These are phyloP conservation scores for Lentithecium fluviatile DNA, from an alignment of 495 filamentous ascomycete species.

Conservation along the genomic window DNA sequence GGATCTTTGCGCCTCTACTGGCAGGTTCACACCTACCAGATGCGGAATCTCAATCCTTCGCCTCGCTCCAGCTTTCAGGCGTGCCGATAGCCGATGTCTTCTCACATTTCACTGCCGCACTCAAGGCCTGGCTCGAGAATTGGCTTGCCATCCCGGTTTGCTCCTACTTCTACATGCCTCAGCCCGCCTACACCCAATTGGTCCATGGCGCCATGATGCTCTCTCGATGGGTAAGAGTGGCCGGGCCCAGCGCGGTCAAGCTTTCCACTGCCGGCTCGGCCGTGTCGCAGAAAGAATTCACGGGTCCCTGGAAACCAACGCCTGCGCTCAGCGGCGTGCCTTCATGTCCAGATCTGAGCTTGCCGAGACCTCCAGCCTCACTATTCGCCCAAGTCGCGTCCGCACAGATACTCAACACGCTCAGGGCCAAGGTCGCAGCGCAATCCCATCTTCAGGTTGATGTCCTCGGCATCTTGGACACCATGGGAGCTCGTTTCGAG, in stretches of 20 bases:
- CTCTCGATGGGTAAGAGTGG: constrained; percentile 40
- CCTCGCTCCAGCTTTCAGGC: constrained; percentile 37
- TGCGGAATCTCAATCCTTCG: constrained; percentile 40
- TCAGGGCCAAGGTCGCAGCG: constrained; percentile 21
- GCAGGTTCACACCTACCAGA: constrained; percentile 34
- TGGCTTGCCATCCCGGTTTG: constrained; percentile 46
- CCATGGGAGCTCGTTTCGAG: constrained; percentile 35
- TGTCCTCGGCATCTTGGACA: constrained; percentile 34
- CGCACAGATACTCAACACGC: constrained; percentile 22
- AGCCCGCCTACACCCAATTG: constrained; percentile 43
- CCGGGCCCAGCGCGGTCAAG: constrained; percentile 22
- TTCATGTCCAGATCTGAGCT: constrained; percentile 26
- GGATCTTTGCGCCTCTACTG: constrained; percentile 19
- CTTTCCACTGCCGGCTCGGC: constrained; percentile 18
- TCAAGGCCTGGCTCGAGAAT: constrained; percentile 45
- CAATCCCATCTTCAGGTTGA: constrained; percentile 27
- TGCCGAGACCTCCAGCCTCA: constrained; percentile 18
- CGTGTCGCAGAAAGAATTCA: constrained; percentile 15
- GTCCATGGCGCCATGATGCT: constrained; percentile 46
- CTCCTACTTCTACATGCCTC: constrained; percentile 44
- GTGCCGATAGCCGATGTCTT: constrained; percentile 42
- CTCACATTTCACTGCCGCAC: constrained; percentile 37
- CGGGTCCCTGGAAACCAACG: constrained; percentile 11
- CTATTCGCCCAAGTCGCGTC: constrained; percentile 20
- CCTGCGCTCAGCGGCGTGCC: constrained; percentile 15